Evolutionary conservation across 192 early-diverging fungal species (phyloP).

Genomic region (Gryganskiella cystojenkinii): DNA sequence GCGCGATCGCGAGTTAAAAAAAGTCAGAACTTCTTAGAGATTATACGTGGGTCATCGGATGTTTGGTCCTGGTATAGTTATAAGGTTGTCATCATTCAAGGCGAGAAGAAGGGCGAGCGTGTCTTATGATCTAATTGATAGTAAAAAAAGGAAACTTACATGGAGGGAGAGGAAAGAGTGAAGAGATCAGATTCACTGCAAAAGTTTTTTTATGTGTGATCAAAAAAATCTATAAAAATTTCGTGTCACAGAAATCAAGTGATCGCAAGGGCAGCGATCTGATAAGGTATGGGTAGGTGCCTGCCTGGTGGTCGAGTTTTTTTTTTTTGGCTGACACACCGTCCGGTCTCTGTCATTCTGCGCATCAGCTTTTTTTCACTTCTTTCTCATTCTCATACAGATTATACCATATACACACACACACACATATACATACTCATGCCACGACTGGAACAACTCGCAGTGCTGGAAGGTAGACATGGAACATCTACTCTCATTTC

Average conservation of each 20-base stretch:
- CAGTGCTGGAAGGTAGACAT: slow-evolving; percentile 65
- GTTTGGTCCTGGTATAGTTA: slow-evolving; percentile 56
- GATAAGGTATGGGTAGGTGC: slow-evolving; percentile 1
- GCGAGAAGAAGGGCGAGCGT: neutral
- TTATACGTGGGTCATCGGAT: slow-evolving; percentile 53
- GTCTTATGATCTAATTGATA: neutral
- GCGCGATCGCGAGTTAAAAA: too few species aligned
- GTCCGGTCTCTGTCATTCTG: neutral
- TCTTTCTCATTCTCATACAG: neutral
- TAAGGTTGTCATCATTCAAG: slow-evolving; percentile 44
- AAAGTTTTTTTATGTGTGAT: neutral
- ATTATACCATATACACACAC: neutral
- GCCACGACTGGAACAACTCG: slow-evolving; percentile 65
- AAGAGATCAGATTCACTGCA: neutral
- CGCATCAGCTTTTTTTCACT: too few species aligned
- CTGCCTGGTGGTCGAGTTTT: neutral
- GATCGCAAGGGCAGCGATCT: slow-evolving; percentile 20
- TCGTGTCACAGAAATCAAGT: neutral
- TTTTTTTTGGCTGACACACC: neutral
- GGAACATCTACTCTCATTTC: neutral
- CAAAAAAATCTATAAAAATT: neutral
- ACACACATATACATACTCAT: slow-evolving; percentile 33
- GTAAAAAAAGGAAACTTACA: slow-evolving; percentile 3
- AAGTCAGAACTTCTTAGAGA: slow-evolving; percentile 57
- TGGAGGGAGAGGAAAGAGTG: neutral